These are phyloP conservation scores for Tricholoma sp. DNA, from an alignment of 768 basidiomycete genomes.

Conservation along the genomic window DNA sequence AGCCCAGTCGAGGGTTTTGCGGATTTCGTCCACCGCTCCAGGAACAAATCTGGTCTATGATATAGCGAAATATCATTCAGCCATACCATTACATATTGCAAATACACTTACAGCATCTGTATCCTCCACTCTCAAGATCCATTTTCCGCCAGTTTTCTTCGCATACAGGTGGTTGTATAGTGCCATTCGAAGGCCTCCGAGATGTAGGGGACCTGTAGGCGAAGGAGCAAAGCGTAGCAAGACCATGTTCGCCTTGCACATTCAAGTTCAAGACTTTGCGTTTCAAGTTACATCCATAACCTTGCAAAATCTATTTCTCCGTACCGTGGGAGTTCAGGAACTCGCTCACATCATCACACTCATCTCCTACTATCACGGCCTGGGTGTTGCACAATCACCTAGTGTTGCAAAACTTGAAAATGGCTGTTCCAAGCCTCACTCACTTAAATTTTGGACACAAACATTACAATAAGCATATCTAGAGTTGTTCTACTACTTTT, in stretches of 20 bases:
- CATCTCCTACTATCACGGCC: no score
- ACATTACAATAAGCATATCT: no score
- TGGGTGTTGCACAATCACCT: no score
- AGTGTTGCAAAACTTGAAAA: no score
- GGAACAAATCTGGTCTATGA: conserved; percentile 73
- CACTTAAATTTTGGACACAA: no score
- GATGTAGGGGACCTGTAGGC: conserved; percentile 90
- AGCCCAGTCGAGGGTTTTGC: conserved; percentile 80
- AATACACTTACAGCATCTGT: conserved; percentile 72
- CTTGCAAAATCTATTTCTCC: no score
- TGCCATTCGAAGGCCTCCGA: conserved; percentile 92
- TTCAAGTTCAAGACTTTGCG: no score
- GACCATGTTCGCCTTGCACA: conserved; percentile 30
- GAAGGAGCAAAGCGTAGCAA: conserved; percentile 94
- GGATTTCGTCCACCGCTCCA: conserved; percentile 79
- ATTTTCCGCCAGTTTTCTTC: conserved; percentile 75
- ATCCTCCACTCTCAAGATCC: conserved; percentile 92
- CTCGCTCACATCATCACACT: no score
- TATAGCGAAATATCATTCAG: neutral
- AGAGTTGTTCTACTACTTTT: no score
- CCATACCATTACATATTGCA: neutral
- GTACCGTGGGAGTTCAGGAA: no score
- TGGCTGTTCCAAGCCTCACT: no score
- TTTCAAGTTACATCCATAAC: no score
- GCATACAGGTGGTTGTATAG: conserved; percentile 90